Evolutionary conservation across 176 grass and related monocot species (phyloP), one percentile per base, ranked within the genome.

Genomic region (Paspalum notatum): DNA sequence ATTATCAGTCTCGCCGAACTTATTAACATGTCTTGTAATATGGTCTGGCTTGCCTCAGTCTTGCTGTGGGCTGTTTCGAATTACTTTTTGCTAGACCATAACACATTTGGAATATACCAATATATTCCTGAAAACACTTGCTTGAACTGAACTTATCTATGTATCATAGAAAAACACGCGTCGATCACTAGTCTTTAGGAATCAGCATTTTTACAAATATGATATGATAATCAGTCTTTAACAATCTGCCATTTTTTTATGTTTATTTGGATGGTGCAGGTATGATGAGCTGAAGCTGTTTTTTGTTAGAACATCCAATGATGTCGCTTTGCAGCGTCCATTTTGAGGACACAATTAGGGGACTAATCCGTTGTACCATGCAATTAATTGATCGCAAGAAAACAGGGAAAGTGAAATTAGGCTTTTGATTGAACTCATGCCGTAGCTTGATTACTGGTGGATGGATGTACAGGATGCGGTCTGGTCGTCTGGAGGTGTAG

Each of bases 251-350:
- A 51, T 60, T 53, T 20, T 20, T 10, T 51, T 65, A 54, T 8
- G 16, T 75, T 71, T 49, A 12, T 42, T n/a, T 83, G 50, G 57
- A 77, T 66, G 47, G 64, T 78, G 74, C 86, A 88, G 86, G 48
- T 66, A 64, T 11, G 18, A 42, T 66, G 56, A 56, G 77, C 74
- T 57, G n/a, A n/a, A 60, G 65, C 38, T 71, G 57, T 32, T 32
- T 76, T 78, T 78, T 7, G 32, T 59, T 71, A 64, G 48, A 77
- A 15, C 71, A 83, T 2, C 66, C 48, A 49, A 48, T 17, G 18
- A 39, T 37, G 61, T 15, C 2, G 2, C 40, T 18, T 56, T 45
- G 58, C 68, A 66, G 76, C 32, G 39, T 49, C 9, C 22, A 71
- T 40, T 25, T 56, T 83, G 20, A 27, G 12, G 4, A 42, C 32